Base-by-base conservation (phyloP, 257 asterid genomes). In the Jacaranda mimosifolia region DNA sequence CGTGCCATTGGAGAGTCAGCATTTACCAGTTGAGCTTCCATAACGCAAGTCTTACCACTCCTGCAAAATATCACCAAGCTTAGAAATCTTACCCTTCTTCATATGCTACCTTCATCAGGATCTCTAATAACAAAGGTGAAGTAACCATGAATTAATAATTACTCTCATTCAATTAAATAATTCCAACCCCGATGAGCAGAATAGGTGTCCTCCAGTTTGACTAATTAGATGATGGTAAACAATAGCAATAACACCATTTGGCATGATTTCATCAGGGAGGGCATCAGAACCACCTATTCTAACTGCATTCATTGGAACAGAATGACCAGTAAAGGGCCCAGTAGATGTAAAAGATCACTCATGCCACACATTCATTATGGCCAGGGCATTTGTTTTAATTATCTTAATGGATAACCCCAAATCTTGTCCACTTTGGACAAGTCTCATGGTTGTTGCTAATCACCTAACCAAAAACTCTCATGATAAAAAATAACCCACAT, bases 1-100 rank as follows among this genome's bases (percentile, higher is more conserved):
- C 81, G 83, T 39, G 86, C 80, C 43, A 65, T 2, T 0, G 66
- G 36, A 15, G 83, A 18, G 52, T 69, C 76, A 5, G 39, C 81
- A 15, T 67, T 83, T 58, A 55, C 62, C 76, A 67, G 77, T 58
- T 77, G 82, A 58, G 84, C 80, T 72, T 90, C 90, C 96, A 90
- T 90, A 36, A 3, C 26, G 32, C 76, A 66, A 51, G 48, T 5
- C 73, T 18, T 68, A 26, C 21, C 9, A 10, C 69, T 19, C 65
- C 87, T 81, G 75, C 80, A 76, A 64, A 72, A 38, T 6, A 40
- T 38, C 36, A 9, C 14, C 7, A 63, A 53, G 69, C 11, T 11
- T 38, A 21, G 5, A 48, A 60, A 59, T 4, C 66, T 46, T 40
- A 49, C 36, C 39, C 1, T 14, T 19, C 57, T 18, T 18, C 21